Conservation (phyloP, 192 early-diverging fungal genomes). For the Entomortierella chlamydospora region DNA sequence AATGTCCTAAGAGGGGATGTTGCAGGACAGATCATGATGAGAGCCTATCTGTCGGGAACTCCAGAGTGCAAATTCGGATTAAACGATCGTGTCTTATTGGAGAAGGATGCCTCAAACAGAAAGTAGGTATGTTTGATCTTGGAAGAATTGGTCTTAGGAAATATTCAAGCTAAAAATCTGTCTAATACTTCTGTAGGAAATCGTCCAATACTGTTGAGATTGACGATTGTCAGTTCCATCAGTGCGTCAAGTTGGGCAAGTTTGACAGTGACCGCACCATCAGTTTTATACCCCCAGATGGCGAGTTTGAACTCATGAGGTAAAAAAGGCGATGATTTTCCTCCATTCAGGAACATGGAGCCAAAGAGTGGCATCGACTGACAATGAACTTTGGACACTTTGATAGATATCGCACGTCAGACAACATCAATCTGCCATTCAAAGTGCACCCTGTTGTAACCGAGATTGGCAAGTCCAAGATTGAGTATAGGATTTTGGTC, state of each 20-base stretch:
- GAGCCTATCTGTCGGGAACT: constrained; percentile 95
- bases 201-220: constrained; percentile 86
- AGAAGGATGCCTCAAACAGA: constrained; percentile 69
- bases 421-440: constrained; percentile 96
- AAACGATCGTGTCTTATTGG: constrained; percentile 93
- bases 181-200: constrained; percentile 2
- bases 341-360: no score
- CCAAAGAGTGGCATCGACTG: neutral
- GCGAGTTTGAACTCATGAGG: constrained; percentile 97
- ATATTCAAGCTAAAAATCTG: neutral
- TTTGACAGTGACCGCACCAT: constrained; percentile 95
- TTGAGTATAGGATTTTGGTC: constrained; percentile 93
- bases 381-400: neutral
- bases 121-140: constrained; percentile 5
- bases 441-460: constrained; percentile 92
- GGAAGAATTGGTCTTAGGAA: neutral
- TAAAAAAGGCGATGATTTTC: no score
- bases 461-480: constrained; percentile 82
- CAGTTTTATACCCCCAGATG: constrained; percentile 97
- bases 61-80: constrained; percentile 96
- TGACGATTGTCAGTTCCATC: constrained; percentile 98
- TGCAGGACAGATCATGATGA: constrained; percentile 39
- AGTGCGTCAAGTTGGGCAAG: constrained; percentile 93
- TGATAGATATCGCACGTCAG: constrained; percentile 88
- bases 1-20: constrained; percentile 80